Evolutionary conservation across 148 eudicot species (phyloP).

Genomic region (Camellia sinensis): DNA sequence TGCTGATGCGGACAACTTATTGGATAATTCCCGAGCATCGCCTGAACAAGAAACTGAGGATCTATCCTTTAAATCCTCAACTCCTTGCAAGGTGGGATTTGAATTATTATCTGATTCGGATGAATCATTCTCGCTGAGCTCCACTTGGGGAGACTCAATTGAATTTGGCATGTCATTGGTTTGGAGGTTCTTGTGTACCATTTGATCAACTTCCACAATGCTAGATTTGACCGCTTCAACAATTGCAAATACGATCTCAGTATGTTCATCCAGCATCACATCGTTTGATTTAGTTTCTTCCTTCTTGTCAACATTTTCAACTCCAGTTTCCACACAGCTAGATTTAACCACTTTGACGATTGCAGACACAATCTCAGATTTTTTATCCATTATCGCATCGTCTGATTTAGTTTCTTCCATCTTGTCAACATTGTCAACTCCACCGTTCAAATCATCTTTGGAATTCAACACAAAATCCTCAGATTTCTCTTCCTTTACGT

Average conservation of each 20-base stretch:
- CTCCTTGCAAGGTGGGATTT: slow-evolving; percentile 30
- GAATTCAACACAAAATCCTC: slow-evolving; percentile 29
- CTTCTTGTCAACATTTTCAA: slow-evolving; percentile 5
- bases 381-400: background rate
- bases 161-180: slow-evolving; percentile 27
- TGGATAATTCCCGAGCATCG: slow-evolving; percentile 58
- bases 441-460: slow-evolving; percentile 28
- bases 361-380: slow-evolving; percentile 26
- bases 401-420: too few relatives aligned
- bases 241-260: slow-evolving; percentile 24
- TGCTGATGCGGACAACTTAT: slow-evolving; percentile 94
- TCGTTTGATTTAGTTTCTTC: slow-evolving; percentile 36
- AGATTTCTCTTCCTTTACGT: slow-evolving; percentile 29
- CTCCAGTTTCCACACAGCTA: slow-evolving; percentile 38
- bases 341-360: slow-evolving; percentile 35
- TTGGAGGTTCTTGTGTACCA: slow-evolving; percentile 35
- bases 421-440: slow-evolving; percentile 20
- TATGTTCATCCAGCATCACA: slow-evolving; percentile 17
- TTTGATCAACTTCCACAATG: slow-evolving; percentile 46
- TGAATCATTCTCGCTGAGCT: slow-evolving; percentile 27
- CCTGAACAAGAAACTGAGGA: slow-evolving; percentile 40
- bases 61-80: slow-evolving; percentile 49
- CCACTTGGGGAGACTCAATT: slow-evolving; percentile 30
- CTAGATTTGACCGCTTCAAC: slow-evolving; percentile 41
- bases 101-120: slow-evolving; percentile 26